Conservation (phyloP, 805 yeast species). For the Lipomyces orientalis region DNA sequence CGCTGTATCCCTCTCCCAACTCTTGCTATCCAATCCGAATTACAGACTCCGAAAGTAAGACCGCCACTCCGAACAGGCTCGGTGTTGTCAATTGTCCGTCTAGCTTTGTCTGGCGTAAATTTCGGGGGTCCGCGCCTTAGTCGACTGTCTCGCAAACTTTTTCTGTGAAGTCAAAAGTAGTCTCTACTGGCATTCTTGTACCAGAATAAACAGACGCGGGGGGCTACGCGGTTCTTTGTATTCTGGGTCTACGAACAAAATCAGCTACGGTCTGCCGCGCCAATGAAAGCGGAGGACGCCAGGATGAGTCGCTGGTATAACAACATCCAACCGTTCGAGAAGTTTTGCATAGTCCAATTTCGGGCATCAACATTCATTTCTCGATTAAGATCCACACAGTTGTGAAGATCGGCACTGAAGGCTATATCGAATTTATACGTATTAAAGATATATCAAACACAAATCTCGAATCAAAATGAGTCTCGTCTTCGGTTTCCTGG, state of each 20-base stretch:
- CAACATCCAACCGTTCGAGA: too few species aligned
- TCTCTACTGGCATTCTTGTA: too few species aligned
- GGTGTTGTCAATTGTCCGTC: background rate
- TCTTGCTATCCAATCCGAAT: background rate
- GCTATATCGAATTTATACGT: background rate
- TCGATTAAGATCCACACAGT: background rate
- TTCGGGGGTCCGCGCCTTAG: too few species aligned
- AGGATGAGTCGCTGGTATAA: background rate
- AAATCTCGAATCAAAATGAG: slow-evolving; percentile 46
- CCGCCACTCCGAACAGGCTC: background rate
- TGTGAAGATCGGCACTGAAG: background rate
- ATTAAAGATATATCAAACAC: background rate
- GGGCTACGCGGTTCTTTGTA: too few species aligned
- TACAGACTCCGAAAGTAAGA: background rate
- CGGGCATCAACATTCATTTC: background rate
- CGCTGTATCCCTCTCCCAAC: background rate
- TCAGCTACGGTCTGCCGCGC: too few species aligned
- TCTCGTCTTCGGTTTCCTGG: slow-evolving; percentile 60
- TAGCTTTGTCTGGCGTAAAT: too few species aligned
- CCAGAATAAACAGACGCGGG: too few species aligned
- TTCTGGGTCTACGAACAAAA: too few species aligned
- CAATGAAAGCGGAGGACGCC: background rate
- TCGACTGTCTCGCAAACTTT: too few species aligned
- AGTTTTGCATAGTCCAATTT: background rate
- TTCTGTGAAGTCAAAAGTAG: too few species aligned